Percentiles rank a stretch among this genome's conserved stretches.
Evolutionary conservation across 73 alveolate species (phyloP).

Genomic region (Blepharisma stoltei): DNA sequence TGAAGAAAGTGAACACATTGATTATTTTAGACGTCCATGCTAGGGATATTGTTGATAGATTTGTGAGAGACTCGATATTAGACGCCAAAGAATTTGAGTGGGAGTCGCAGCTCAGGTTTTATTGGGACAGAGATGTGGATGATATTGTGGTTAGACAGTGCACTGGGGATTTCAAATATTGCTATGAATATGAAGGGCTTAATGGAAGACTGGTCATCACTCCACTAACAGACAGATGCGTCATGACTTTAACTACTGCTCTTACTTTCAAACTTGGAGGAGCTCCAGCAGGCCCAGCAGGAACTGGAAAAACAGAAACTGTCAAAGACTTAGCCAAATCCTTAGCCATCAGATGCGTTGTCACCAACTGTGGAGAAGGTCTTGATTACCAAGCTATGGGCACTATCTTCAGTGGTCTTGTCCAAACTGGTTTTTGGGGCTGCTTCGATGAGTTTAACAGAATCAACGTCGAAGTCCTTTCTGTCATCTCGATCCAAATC

Average conservation of each 20-base stretch:
- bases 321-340: conserved; percentile 98
- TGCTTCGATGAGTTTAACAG: conserved; percentile 99
- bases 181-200: conserved; percentile 83
- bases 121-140: conserved; percentile 96
- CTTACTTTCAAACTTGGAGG: conserved; percentile 95
- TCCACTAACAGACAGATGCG: conserved; percentile 99
- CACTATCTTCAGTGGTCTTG: conserved; percentile 95
- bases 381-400: conserved; percentile 98
- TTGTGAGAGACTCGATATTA: conserved; percentile 80
- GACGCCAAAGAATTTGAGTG: conserved; percentile 99
- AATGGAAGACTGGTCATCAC: conserved; percentile 98
- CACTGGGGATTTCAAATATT: conserved; percentile 87
- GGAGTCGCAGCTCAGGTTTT: conserved; percentile 98
- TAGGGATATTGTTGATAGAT: conserved; percentile 96
- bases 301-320: conserved; percentile 98
- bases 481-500: conserved; percentile 98
- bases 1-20: conserved; percentile 93
- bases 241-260: conserved; percentile 99
- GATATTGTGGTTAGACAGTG: conserved; percentile 94
- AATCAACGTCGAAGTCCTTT: conserved; percentile 98
- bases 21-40: conserved; percentile 99
- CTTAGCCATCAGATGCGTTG: conserved; percentile 96
- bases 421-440: conserved; percentile 99
- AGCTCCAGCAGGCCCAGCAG: conserved; percentile 99
- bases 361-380: conserved; percentile 98